phyloP scores from a whole-genome alignment of 108 stramenopile species.

The Aurantiochytrium sp. region DNA sequence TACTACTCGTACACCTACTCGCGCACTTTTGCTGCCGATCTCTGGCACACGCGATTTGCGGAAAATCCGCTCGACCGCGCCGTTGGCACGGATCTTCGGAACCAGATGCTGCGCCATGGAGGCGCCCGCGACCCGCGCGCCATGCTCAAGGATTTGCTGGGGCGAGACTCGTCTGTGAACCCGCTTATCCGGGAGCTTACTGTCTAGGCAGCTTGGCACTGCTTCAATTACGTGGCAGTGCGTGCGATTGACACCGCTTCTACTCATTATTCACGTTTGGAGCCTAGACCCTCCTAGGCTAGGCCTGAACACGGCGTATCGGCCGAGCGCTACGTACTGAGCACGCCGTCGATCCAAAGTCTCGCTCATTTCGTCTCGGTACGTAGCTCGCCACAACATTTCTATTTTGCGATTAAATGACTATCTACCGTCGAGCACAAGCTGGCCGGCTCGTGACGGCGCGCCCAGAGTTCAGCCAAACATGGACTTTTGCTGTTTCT shows the following conservation, averaged over 20 bases:
- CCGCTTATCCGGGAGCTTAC: neutral
- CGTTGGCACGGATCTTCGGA: constrained; percentile 47
- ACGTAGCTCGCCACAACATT: too few species aligned
- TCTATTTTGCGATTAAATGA: too few species aligned
- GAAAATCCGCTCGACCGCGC: constrained; percentile 41
- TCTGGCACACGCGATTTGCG: constrained; percentile 52
- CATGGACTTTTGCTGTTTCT: neutral
- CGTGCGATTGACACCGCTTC: too few species aligned
- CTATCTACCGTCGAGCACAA: too few species aligned
- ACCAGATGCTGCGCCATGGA: constrained; percentile 40
- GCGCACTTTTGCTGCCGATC: constrained; percentile 49
- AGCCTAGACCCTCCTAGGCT: too few species aligned
- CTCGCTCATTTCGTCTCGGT: too few species aligned
- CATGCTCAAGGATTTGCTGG: constrained; percentile 45
- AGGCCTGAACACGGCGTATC: too few species aligned
- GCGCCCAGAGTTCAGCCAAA: neutral
- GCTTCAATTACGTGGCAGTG: too few species aligned
- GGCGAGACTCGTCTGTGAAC: constrained; percentile 19
- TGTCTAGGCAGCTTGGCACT: neutral
- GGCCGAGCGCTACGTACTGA: too few species aligned
- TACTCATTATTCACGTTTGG: too few species aligned
- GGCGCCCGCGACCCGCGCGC: constrained; percentile 45
- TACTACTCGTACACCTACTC: constrained; percentile 56
- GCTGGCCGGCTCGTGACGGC: too few species aligned
- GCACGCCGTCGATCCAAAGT: too few species aligned